These are phyloP conservation scores for Talaromyces wortmannii DNA, from an alignment of 495 filamentous ascomycete species.

Conservation along the genomic window DNA sequence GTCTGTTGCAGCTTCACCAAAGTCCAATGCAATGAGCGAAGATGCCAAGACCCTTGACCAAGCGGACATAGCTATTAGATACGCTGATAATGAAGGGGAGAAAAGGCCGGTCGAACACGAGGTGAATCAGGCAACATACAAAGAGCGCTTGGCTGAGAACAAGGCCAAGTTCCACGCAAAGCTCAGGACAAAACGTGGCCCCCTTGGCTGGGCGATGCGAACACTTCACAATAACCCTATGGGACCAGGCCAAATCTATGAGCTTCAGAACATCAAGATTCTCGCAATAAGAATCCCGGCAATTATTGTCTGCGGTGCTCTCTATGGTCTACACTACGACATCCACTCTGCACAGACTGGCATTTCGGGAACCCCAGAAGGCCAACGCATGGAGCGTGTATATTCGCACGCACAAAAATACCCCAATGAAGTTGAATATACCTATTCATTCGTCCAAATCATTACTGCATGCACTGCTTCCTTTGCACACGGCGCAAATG, in stretches of 20 bases:
- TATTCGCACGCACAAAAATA: slow-evolving; percentile 56
- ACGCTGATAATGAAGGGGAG: slow-evolving; percentile 26
- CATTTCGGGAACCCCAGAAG: slow-evolving; percentile 57
- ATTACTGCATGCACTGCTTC: slow-evolving; percentile 68
- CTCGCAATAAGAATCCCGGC: slow-evolving; percentile 55
- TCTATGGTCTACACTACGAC: slow-evolving; percentile 68
- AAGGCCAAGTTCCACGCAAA: slow-evolving; percentile 14
- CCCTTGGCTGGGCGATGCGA: slow-evolving; percentile 68
- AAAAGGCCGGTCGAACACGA: slow-evolving; percentile 37
- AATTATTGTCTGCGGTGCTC: slow-evolving; percentile 41
- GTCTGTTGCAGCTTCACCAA: slow-evolving; percentile 14
- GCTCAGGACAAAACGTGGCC: slow-evolving; percentile 44
- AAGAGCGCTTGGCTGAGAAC: slow-evolving; percentile 45
- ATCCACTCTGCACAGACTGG: slow-evolving; percentile 64
- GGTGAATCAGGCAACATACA: slow-evolving; percentile 39
- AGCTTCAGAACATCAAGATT: slow-evolving; percentile 54
- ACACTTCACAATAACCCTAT: slow-evolving; percentile 60
- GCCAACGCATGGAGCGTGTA: slow-evolving; percentile 53
- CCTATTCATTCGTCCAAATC: slow-evolving; percentile 69
- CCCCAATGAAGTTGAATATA: slow-evolving; percentile 70
- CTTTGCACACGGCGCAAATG: slow-evolving; percentile 77
- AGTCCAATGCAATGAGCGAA: slow-evolving; percentile 19
- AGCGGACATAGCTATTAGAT: slow-evolving; percentile 9
- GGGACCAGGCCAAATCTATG: slow-evolving; percentile 61
- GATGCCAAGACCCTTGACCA: slow-evolving; percentile 14